These are phyloP conservation scores for Leucocoprinus sp. DNA, from an alignment of 768 basidiomycete genomes.

Conservation along the genomic window DNA sequence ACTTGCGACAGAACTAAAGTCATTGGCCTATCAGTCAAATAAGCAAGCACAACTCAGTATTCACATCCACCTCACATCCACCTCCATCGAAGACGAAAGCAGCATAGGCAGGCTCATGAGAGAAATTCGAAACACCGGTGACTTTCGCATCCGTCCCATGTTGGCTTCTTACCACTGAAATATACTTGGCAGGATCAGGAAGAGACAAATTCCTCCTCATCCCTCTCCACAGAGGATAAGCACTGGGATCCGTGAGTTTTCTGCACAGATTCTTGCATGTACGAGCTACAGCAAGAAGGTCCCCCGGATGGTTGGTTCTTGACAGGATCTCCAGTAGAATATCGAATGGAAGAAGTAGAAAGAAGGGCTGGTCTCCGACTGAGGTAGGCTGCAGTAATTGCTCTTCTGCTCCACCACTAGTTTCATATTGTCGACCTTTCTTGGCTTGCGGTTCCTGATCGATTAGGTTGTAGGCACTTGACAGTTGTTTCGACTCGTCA, in stretches of 20 bases:
- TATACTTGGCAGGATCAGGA: constrained; percentile 16
- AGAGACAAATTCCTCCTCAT: constrained; percentile 7
- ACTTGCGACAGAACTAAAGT: constrained; percentile 29
- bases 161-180: not conserved
- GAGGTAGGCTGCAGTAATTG: not conserved
- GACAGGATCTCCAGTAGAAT: constrained; percentile 7
- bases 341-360: constrained; percentile 1
- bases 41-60: not conserved
- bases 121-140: not conserved
- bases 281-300: constrained; percentile 4
- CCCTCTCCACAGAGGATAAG: constrained; percentile 10
- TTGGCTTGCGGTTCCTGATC: not conserved
- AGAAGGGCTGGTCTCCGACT: not conserved
- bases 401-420: not conserved
- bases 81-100: constrained; percentile 56
- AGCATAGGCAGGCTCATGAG: constrained; percentile 51
- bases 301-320: not conserved
- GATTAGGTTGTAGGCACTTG: not conserved
- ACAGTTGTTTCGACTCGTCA: not conserved
- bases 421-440: not conserved
- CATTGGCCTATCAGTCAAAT: not conserved
- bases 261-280: constrained; percentile 6
- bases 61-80: constrained; percentile 39
- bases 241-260: constrained; percentile 6
- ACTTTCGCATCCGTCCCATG: not conserved